Evolutionary conservation across 352 stramenopile genomes (phyloP).

Genomic region (Phytopythium delawarense): DNA sequence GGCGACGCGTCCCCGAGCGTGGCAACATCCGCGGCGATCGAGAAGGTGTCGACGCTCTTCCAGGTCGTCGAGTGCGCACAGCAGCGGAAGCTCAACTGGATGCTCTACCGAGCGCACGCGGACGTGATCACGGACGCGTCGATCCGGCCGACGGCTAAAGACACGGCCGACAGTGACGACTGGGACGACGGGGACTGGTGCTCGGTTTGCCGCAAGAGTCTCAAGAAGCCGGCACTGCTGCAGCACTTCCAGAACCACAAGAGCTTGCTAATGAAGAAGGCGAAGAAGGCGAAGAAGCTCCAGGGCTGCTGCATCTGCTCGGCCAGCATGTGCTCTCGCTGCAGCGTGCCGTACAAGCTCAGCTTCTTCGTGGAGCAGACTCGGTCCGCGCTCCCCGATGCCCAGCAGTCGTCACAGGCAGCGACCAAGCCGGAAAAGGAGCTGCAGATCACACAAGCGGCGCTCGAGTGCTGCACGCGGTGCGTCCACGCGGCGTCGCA

Average conservation of each 20-base stretch:
- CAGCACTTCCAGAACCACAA: conserved; percentile 6
- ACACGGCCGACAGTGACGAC: neutral
- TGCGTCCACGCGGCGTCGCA: conserved; percentile 27
- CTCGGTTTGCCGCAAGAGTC: conserved; percentile 18
- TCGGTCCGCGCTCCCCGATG: neutral
- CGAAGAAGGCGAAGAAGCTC: conserved; percentile 11
- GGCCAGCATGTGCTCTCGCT: conserved; percentile 22
- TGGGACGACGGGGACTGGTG: conserved; percentile 10
- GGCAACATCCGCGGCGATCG: conserved; percentile 12
- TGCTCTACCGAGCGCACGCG: conserved; percentile 14
- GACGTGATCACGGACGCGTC: conserved; percentile 8
- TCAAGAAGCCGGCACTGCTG: conserved; percentile 4
- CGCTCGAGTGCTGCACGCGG: conserved; percentile 23
- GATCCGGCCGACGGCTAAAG: neutral
- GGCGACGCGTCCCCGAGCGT: conserved; percentile 16
- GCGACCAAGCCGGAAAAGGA: neutral
- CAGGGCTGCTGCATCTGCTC: conserved; percentile 23
- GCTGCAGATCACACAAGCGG: conserved; percentile 15
- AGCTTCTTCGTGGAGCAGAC: conserved; percentile 16
- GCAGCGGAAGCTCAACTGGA: conserved; percentile 27
- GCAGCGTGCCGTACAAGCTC: conserved; percentile 23
- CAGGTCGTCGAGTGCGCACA: conserved; percentile 18
- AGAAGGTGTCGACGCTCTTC: conserved; percentile 13
- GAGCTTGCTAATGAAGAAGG: neutral
- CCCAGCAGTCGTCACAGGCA: neutral